Conservation (phyloP, 202 grass and related monocot genomes). For the Zoysia matrella region DNA sequence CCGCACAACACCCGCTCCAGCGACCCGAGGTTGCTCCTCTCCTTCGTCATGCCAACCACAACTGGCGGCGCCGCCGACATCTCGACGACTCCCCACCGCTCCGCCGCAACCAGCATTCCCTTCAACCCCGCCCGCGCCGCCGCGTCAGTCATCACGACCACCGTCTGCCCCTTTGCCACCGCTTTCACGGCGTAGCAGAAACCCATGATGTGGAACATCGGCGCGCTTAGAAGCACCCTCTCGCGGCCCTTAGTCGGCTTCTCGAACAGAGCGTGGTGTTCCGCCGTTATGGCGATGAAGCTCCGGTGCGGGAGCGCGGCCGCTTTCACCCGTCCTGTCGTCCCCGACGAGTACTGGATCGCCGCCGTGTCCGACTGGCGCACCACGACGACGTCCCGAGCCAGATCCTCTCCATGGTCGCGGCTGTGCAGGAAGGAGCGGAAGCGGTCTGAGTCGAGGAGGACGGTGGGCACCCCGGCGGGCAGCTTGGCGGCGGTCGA, state of each 20-base stretch:
- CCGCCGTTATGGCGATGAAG: slow-evolving; percentile 66
- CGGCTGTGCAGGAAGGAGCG: slow-evolving; percentile 23
- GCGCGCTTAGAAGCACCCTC: slow-evolving; percentile 47
- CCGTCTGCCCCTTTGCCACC: slow-evolving; percentile 51
- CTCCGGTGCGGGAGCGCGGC: slow-evolving; percentile 65
- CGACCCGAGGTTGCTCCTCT: background rate
- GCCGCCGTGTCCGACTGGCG: slow-evolving; percentile 57
- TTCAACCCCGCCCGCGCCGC: background rate
- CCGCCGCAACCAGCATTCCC: slow-evolving; percentile 55
- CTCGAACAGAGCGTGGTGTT: slow-evolving; percentile 15
- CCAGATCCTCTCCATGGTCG: background rate
- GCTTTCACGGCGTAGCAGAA: slow-evolving; percentile 55
- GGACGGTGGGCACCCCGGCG: slow-evolving; percentile 30
- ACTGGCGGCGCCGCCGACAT: slow-evolving; percentile 63
- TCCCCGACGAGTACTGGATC: slow-evolving; percentile 83
- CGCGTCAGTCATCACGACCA: slow-evolving; percentile 47
- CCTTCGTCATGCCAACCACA: slow-evolving; percentile 52
- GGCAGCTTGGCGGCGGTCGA: slow-evolving; percentile 51
- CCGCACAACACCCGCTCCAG: slow-evolving; percentile 57
- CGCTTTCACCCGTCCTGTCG: slow-evolving; percentile 75
- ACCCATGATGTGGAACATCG: slow-evolving; percentile 74
- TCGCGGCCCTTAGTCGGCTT: background rate
- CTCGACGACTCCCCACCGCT: slow-evolving; percentile 49
- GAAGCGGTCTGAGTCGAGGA: slow-evolving; percentile 63
- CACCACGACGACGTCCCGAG: background rate